Base-by-base conservation (phyloP, 2,329 filamentous ascomycete genomes). In the Curvularia hawaiiensis region DNA sequence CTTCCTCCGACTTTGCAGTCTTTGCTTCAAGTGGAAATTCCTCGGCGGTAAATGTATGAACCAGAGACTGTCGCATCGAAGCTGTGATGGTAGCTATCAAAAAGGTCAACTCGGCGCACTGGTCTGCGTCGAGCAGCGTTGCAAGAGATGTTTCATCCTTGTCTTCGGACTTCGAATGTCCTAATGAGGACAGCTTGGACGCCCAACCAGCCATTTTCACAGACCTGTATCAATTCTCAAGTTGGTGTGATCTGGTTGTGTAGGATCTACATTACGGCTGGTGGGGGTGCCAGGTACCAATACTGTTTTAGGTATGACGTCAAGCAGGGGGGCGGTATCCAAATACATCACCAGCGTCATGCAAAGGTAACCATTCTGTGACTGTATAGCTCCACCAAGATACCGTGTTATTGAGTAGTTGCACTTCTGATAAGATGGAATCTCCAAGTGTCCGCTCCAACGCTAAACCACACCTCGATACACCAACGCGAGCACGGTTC, bases 41-140 rank as follows among this genome's bases (percentile, higher is more conserved):
- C 51, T 75, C 68, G 2, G 71, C 67, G 12, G 68, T 65, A 46
- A 82, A 82, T 2, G 74, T 77, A 48, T 78, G 75, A 8, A 77
- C 63, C 33, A 82, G 75, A 5, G 69, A 74, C 52, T 79, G 76
- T 22, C 79, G 76, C 80, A 83, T 82, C 0, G 75, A 71, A 8
- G 79, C 78, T 3, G 79, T 81, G 39, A 78, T 78, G n/a, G 77
- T 79, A 6, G 79, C 79, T 38, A 83, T 77, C 16, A 83, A 68
- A 30, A 82, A 75, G 2, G 79, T 81, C 20, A 83, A 73, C 20
- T 81, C 78, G 45, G 74, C 75, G 39, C 80, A 79, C 65, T 81
- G 78, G 43, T 81, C 77, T 38, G 74, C 67, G 6, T 73, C 76
- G 41, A 83, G 74, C 11, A 82, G 74, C 6, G 80, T 81, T 1